Conservation (phyloP, 257 asterid species). For the Lavandula angustifolia region DNA sequence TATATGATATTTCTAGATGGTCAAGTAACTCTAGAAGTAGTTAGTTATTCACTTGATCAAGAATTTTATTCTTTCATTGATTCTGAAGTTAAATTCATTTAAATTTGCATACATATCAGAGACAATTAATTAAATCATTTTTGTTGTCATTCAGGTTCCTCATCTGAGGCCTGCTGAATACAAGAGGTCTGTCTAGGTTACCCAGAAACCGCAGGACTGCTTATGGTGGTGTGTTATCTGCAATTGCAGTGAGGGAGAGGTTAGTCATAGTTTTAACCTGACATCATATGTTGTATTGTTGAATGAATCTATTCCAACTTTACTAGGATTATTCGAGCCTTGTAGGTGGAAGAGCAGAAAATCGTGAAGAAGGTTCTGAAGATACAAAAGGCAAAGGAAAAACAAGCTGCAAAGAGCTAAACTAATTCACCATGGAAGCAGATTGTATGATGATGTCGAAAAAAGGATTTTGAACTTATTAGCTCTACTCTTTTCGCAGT, state of each 20-base stretch:
- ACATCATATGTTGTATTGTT: background rate
- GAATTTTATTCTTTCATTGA: background rate
- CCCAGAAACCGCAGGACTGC: constrained; percentile 72
- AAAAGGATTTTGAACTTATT: constrained; percentile 23
- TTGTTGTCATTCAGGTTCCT: constrained; percentile 50
- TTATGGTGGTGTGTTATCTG: constrained; percentile 74
- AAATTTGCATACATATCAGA: background rate
- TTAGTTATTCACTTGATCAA: background rate
- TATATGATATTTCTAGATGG: constrained; percentile 6
- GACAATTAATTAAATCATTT: constrained; percentile 11
- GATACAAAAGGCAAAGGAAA: constrained; percentile 70
- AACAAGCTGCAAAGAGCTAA: constrained; percentile 52
- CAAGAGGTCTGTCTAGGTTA: constrained; percentile 71
- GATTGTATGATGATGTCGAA: constrained; percentile 37
- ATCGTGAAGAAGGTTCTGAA: constrained; percentile 74
- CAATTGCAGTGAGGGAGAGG: constrained; percentile 74
- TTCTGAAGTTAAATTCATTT: background rate
- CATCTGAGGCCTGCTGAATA: constrained; percentile 75
- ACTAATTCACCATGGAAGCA: background rate
- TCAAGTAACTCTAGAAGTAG: background rate
- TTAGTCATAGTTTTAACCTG: constrained; percentile 18
- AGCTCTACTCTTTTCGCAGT: constrained; percentile 1
- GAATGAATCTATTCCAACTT: background rate
- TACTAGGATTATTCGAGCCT: constrained; percentile 66
- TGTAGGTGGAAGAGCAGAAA: constrained; percentile 76